These are phyloP conservation scores for Calocybe gambosa DNA, from an alignment of 1,284 basidiomycete species.

Conservation along the genomic window DNA sequence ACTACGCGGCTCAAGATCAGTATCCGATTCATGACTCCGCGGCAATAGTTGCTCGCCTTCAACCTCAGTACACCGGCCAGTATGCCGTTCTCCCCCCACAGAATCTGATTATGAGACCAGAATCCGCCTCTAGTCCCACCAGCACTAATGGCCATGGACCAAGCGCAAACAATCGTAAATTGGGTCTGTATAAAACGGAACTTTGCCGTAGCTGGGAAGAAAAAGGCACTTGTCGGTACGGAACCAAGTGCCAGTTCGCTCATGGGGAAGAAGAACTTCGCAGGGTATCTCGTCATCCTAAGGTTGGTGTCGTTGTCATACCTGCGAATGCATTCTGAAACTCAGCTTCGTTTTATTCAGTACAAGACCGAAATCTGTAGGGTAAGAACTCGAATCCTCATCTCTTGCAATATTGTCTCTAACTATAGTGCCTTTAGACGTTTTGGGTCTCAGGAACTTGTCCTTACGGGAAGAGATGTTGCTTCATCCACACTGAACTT, in stretches of 20 bases:
- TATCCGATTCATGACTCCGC: conserved; percentile 48
- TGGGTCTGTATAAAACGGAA: conserved; percentile 89
- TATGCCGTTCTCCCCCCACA: conserved; percentile 43
- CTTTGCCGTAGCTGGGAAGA: conserved; percentile 91
- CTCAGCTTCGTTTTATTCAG: conserved; percentile 29
- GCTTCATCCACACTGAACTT: conserved; percentile 85
- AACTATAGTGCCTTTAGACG: conserved; percentile 44
- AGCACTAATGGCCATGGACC: conserved; percentile 51
- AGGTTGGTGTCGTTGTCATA: conserved; percentile 42
- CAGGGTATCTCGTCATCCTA: conserved; percentile 77
- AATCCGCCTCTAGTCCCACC: conserved; percentile 33
- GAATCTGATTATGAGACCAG: conserved; percentile 25
- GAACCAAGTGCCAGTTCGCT: conserved; percentile 84
- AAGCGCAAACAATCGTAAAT: conserved; percentile 82
- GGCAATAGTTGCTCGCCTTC: conserved; percentile 51
- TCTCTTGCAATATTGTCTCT: conserved; percentile 8
- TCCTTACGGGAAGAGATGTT: conserved; percentile 85
- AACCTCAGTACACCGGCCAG: conserved; percentile 52
- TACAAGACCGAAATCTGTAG: conserved; percentile 92
- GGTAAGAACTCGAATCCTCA: conserved; percentile 36
- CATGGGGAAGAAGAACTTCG: conserved; percentile 86
- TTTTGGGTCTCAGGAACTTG: conserved; percentile 91
- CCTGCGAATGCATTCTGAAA: background rate
- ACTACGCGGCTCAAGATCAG: conserved; percentile 55
- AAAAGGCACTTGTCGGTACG: conserved; percentile 84